Evolutionary conservation across 192 early-diverging fungal species (phyloP).

Genomic region (Dimargaris xerosporica): DNA sequence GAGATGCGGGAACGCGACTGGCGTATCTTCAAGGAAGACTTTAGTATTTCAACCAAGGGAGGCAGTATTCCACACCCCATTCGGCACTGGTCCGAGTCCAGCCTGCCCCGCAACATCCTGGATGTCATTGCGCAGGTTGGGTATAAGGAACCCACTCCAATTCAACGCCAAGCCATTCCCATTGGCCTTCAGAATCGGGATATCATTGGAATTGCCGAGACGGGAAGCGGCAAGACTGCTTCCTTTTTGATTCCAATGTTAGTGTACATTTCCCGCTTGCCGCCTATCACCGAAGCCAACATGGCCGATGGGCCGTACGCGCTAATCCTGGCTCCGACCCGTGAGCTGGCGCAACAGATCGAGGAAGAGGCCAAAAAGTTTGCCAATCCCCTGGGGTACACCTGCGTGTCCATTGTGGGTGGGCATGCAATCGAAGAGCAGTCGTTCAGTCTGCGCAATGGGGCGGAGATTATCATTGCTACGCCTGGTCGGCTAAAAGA

Average conservation of each 20-base stretch:
- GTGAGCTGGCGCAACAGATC: slow-evolving; percentile 96
- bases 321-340: slow-evolving; percentile 86
- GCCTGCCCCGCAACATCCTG: slow-evolving; percentile 48
- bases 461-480: slow-evolving; percentile 93
- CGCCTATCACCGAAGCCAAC: slow-evolving; percentile 60
- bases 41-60: slow-evolving; percentile 89
- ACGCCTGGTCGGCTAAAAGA: slow-evolving; percentile 94
- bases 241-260: slow-evolving; percentile 95
- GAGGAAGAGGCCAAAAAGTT: slow-evolving; percentile 89
- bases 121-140: slow-evolving; percentile 68
- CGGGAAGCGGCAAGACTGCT: slow-evolving; percentile 92
- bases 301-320: slow-evolving; percentile 82
- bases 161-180: slow-evolving; percentile 93
- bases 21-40: slow-evolving; percentile 99
- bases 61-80: slow-evolving; percentile 78
- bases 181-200: slow-evolving; percentile 86
- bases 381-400: slow-evolving; percentile 67
- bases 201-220: slow-evolving; percentile 76
- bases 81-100: slow-evolving; percentile 71
- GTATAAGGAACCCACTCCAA: slow-evolving; percentile 90
- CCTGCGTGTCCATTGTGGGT: slow-evolving; percentile 68
- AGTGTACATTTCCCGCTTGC: slow-evolving; percentile 66
- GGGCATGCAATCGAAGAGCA: slow-evolving; percentile 83
- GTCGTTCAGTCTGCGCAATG: slow-evolving; percentile 71
- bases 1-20: slow-evolving; percentile 97